Percentiles rank a stretch among this genome's conserved stretches.
Evolutionary conservation across 768 basidiomycete genomes (phyloP).

Genomic region (Russula sp.): DNA sequence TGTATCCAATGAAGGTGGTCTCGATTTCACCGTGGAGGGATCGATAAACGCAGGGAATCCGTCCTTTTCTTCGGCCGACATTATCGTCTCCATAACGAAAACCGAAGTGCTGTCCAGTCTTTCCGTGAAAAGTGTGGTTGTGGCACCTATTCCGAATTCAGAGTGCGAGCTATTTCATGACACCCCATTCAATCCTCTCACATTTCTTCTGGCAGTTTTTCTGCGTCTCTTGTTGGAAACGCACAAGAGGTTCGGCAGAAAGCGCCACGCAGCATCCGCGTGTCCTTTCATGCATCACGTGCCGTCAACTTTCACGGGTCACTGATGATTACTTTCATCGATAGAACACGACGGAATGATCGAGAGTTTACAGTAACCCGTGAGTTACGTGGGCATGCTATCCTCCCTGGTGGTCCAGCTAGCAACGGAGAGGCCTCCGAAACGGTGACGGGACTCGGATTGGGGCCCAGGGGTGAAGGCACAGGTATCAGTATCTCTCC

Average conservation of each 20-base stretch:
- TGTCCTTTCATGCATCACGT: slow-evolving; percentile 7
- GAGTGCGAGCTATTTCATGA: neutral
- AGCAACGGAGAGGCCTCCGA: no score
- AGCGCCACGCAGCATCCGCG: neutral
- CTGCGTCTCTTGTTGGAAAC: neutral
- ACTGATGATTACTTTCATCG: neutral
- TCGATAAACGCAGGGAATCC: neutral
- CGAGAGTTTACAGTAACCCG: slow-evolving; percentile 4
- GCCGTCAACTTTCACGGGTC: neutral
- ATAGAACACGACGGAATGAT: neutral
- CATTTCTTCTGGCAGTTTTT: neutral
- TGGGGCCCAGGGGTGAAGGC: neutral
- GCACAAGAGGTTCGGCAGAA: neutral
- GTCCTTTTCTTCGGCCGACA: neutral
- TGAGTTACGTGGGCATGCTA: slow-evolving; percentile 1
- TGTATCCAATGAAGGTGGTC: slow-evolving; percentile 8
- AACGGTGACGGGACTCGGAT: no score
- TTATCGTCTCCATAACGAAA: neutral
- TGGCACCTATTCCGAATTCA: neutral
- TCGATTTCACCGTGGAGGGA: slow-evolving; percentile 4
- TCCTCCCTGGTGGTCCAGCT: no score
- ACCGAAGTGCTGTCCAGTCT: neutral
- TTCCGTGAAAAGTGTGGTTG: neutral
- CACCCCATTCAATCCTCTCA: neutral
- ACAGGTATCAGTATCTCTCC: slow-evolving; percentile 4